phyloP scores from a whole-genome alignment of 805 yeast genomes.

The Lipomyces lipofer region DNA sequence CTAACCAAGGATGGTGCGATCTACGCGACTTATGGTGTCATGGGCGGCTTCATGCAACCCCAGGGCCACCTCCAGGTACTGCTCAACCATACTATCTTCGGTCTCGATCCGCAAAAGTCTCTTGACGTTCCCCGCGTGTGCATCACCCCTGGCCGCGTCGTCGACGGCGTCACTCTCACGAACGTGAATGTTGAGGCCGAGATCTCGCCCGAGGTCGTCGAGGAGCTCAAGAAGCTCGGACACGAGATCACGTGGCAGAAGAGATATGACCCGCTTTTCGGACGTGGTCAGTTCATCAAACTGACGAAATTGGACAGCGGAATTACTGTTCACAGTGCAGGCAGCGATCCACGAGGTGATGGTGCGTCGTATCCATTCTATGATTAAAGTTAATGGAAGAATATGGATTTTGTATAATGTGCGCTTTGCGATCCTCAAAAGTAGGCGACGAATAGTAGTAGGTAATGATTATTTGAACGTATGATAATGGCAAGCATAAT shows the following conservation, averaged over 20 bases:
- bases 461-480: too few relatives aligned
- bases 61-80: constrained; percentile 81
- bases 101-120: constrained; percentile 69
- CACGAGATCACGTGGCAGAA: constrained; percentile 50
- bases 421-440: too few relatives aligned
- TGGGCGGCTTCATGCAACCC: constrained; percentile 89
- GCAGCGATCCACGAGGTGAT: constrained; percentile 82
- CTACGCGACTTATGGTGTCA: constrained; percentile 75
- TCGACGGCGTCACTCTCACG: constrained; percentile 54
- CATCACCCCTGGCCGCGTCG: constrained; percentile 65
- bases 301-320: constrained; percentile 42
- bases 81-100: constrained; percentile 62
- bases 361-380: constrained; percentile 56
- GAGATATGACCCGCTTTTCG: constrained; percentile 34
- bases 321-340: constrained; percentile 59
- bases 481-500: too few relatives aligned
- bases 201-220: constrained; percentile 49
- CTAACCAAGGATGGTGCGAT: constrained; percentile 57
- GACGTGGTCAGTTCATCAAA: constrained; percentile 69
- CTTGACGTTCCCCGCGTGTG: constrained; percentile 75
- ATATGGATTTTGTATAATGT: too few relatives aligned
- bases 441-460: too few relatives aligned
- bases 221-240: constrained; percentile 53
- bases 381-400: constrained; percentile 6
- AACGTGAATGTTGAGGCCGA: constrained; percentile 67